Percentiles rank a stretch among this genome's conserved stretches.
phyloP scores from a whole-genome alignment of 805 yeast species.

The Saccharomycopsis oosterbeekiorum region DNA sequence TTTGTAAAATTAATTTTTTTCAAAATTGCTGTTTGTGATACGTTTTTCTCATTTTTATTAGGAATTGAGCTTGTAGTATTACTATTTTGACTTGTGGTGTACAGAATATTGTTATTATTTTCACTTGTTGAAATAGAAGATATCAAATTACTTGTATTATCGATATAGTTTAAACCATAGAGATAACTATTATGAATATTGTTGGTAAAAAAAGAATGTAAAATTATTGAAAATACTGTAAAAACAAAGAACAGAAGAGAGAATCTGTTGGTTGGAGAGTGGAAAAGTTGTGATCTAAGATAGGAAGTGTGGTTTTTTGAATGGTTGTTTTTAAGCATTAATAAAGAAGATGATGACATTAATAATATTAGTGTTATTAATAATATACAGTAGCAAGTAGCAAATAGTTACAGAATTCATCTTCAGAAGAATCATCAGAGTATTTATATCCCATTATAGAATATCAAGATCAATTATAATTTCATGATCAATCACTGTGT shows the following conservation, averaged over 20 bases:
- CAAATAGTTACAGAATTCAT: no score
- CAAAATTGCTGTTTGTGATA: no score
- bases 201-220: background rate
- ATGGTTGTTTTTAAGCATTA: background rate
- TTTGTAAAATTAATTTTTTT: background rate
- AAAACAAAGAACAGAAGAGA: background rate
- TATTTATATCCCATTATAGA: no score
- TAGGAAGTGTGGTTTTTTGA: background rate
- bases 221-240: background rate
- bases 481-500: no score
- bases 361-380: no score
- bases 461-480: no score
- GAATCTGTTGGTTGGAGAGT: background rate
- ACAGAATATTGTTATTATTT: background rate
- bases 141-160: background rate
- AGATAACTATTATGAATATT: background rate
- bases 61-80: no score
- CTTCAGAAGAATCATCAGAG: no score
- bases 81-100: no score
- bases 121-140: background rate
- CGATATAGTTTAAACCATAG: background rate
- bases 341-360: background rate
- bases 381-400: no score
- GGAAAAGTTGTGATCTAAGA: background rate
- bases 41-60: no score